phyloP scores from a whole-genome alignment of 2,329 filamentous ascomycete species.

The Colletotrichum filicis region DNA sequence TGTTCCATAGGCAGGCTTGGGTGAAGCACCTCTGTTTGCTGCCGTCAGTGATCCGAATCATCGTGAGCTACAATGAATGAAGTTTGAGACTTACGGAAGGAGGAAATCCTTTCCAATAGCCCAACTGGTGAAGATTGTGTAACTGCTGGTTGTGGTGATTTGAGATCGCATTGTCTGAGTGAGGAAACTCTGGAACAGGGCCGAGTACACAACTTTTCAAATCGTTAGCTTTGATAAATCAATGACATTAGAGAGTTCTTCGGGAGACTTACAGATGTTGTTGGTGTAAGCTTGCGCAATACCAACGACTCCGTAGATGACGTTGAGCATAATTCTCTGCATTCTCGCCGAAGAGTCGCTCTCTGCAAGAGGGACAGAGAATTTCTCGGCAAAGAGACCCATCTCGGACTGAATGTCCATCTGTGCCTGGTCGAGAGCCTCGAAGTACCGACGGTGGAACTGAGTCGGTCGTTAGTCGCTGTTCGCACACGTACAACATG shows the following conservation, averaged over 20 bases:
- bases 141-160: background rate
- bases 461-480: background rate
- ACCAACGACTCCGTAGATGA: constrained; percentile 1
- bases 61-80: background rate
- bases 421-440: constrained; percentile 6
- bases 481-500: too few relatives aligned
- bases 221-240: background rate
- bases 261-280: background rate
- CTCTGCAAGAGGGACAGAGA: background rate
- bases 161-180: constrained; percentile 8
- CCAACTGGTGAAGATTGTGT: constrained; percentile 15
- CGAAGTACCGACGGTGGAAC: constrained; percentile 21
- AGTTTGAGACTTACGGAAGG: background rate
- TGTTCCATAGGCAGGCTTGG: background rate
- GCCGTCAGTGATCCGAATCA: too few relatives aligned
- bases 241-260: too few relatives aligned
- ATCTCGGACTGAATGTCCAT: constrained; percentile 16
- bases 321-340: constrained; percentile 3
- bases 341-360: background rate
- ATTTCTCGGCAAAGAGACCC: background rate
- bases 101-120: constrained; percentile 22
- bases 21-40: background rate
- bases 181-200: too few relatives aligned
- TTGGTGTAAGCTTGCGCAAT: constrained; percentile 12
- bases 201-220: background rate